Evolutionary conservation across 352 stramenopile genomes (phyloP).

Genomic region (Phytopythium kandeliae): DNA sequence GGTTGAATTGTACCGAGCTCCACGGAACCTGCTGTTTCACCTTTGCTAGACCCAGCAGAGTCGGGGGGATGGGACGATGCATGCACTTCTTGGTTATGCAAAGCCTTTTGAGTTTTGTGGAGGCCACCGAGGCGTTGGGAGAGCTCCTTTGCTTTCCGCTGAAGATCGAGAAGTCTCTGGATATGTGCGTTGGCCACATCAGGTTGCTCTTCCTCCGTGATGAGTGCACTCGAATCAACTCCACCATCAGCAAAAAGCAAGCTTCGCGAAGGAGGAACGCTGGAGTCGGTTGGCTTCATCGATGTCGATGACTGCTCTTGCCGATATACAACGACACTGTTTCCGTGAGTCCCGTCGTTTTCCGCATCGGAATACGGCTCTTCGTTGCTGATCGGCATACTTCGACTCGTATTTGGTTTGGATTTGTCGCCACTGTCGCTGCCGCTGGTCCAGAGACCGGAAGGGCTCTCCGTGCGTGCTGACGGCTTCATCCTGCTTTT

Average conservation of each 20-base stretch:
- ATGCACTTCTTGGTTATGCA: neutral
- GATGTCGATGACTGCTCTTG: neutral
- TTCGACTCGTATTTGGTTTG: neutral
- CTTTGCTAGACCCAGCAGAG: neutral
- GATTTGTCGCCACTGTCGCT: neutral
- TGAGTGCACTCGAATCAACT: neutral
- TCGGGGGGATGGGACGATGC: neutral
- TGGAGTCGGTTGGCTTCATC: neutral
- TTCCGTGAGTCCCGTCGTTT: neutral
- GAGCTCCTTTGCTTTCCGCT: constrained; percentile 15
- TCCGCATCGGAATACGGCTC: constrained; percentile 2
- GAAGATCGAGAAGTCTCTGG: constrained; percentile 21
- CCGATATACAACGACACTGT: neutral
- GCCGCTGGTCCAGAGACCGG: neutral
- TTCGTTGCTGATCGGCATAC: neutral
- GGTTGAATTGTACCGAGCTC: too few relatives aligned
- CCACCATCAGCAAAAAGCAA: constrained; percentile 7
- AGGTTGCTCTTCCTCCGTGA: neutral
- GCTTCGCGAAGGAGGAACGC: neutral
- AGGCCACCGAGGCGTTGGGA: constrained; percentile 15
- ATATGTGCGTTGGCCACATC: constrained; percentile 4
- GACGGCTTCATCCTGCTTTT: neutral
- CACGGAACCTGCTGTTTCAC: too few relatives aligned
- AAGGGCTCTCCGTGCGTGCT: neutral
- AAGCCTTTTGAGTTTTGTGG: constrained; percentile 1